Base-by-base conservation (phyloP, 2,329 filamentous ascomycete genomes). In the Diaporthe caulivora region DNA sequence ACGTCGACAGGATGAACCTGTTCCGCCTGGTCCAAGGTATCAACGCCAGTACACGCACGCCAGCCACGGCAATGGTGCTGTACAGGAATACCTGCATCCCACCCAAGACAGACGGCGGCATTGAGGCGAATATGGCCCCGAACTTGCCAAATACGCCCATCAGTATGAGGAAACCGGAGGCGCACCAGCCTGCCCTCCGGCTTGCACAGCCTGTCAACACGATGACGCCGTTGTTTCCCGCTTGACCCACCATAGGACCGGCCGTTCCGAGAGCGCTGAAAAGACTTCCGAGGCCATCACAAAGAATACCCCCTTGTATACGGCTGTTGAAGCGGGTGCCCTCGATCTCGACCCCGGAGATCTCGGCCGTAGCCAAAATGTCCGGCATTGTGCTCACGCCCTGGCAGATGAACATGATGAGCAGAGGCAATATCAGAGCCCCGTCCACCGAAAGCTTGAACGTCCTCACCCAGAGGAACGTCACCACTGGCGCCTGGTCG, bases 111-210 rank as follows among this genome's bases (percentile, higher is more conserved):
- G 84, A 83, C 4, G 83, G 81, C 0, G 92, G 92, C 76, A 94
- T 94, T 11, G 91, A 86, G 0, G 92, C 90, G 6, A 94, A 87
- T 0, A 92, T 89, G 0, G 91, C 92, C 2, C 91, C 91, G 76
- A 93, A 93, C 78, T 93, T 93, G 70, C 91, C 88, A 79, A 93
- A 93, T 67, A 93, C 85, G 9, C 92, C 92, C 89, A 93, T 93
- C 73, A 94, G 79, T 42, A 93, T 82, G 26, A 93, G 84, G 84
- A 92, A 93, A 77, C 90, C 88, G 78, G 90, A 91, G 78, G 88
- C 90, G 74, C 87, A 90, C 82, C 92, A 93, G 0, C 92, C 92
- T 4, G 92, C 92, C 64, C 90, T 90, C 69, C 92, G 87, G 79
- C 92, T 93, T 1, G 92, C 92, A 77, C 92, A 93, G 34, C 91